These are phyloP conservation scores for Astragalus membranaceus DNA, from an alignment of 306 rosid species.

Conservation along the genomic window DNA sequence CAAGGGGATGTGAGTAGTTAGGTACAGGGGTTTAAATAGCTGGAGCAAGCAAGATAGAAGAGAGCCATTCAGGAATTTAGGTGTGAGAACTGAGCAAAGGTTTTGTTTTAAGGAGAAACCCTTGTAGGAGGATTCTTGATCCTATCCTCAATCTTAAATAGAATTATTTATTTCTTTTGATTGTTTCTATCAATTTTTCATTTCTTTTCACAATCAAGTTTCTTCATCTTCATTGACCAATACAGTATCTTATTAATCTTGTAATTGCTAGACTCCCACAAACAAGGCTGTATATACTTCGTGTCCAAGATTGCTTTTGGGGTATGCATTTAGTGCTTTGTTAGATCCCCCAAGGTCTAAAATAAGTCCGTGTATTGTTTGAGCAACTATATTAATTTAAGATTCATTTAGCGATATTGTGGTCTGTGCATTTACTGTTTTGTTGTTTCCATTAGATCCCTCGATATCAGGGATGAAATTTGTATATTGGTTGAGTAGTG, in stretches of 20 bases:
- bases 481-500: slow-evolving; percentile 6
- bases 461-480: slow-evolving; percentile 5
- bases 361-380: neutral
- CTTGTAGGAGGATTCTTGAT: neutral
- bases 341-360: neutral
- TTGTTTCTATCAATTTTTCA: neutral
- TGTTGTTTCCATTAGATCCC: neutral
- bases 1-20: neutral
- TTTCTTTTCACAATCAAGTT: neutral
- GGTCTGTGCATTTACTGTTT: slow-evolving; percentile 5
- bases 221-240: neutral
- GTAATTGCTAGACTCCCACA: neutral
- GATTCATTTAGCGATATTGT: slow-evolving; percentile 8
- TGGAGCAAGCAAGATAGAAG: neutral
- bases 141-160: neutral
- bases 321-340: neutral
- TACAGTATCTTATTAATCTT: neutral
- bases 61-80: neutral
- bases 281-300: neutral
- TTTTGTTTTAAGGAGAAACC: neutral
- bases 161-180: neutral
- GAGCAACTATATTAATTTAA: neutral
- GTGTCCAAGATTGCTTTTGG: neutral
- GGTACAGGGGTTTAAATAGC: neutral
- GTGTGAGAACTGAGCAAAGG: neutral